Base-by-base conservation (phyloP, 441 rosid species). In the Hura crepitans region DNA sequence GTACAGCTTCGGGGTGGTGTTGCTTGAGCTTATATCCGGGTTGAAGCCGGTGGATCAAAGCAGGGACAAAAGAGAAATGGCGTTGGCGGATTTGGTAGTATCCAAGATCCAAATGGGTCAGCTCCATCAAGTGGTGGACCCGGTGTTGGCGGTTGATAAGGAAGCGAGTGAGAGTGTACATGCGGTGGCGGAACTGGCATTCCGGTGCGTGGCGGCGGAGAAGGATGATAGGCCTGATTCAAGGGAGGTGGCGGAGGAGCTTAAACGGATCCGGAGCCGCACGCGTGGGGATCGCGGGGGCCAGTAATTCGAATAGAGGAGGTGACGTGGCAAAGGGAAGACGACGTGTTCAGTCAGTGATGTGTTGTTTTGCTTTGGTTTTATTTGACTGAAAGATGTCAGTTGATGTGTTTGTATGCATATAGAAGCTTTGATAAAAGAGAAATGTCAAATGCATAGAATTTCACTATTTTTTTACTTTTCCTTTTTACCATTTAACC, bases 211-310 rank as follows among this genome's bases (percentile, higher is more conserved):
- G 7, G 98, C 95, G 65, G 89, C 84, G 45, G 96, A 93, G 49
- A 93, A 91, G 75, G 98, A 93, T 53, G 94, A 91, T 65, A 80
- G 98, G 67, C 97, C 97, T 33, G 90, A 91, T 60, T 80, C 97
- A 0, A 86, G 79, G 66, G 98, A 86, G 82, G 82, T 89, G 3
- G 94, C 83, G 70, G 85, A 70, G 74, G 98, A 89, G 87, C 85
- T 93, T 0, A 83, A 58, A 72, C 79, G 90, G 82, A 86, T 93
- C 69, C 78, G 72, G 72, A 81, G 54, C 78, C 73, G 79, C 59
- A 60, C 75, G 71, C 81, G 81, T 70, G 80, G 51, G 74, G 23
- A 53, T 2, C 62, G 83, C 67, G 78, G 79, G 79, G 71, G 61
- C 70, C 42, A 55, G 31, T 47, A 63, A 63, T 50, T 64, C 66